A percentile compares a stretch with the other conserved stretches of the same genome.
phyloP scores from a whole-genome alignment of 148 eudicot genomes.

The Rhododendron ferrugineum region DNA sequence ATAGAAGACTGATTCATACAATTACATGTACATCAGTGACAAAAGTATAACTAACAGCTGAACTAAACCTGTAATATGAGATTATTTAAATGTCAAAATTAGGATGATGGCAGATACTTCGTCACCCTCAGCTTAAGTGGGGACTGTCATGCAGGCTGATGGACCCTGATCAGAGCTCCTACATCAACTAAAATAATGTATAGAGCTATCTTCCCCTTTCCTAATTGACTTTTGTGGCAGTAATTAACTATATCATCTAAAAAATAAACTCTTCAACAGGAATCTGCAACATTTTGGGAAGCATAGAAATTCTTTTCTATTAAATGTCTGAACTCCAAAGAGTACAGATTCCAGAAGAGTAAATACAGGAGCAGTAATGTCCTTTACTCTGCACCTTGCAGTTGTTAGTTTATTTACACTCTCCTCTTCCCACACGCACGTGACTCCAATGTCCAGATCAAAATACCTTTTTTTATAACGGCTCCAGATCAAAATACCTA shows the following conservation, averaged over 20 bases:
- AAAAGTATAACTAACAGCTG: not conserved
- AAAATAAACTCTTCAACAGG: not conserved
- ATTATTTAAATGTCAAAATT: not conserved
- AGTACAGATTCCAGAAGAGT: not conserved
- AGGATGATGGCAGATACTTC: not conserved
- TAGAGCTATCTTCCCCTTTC: not conserved
- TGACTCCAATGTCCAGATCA: not conserved
- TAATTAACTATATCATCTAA: not conserved
- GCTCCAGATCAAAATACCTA: not conserved
- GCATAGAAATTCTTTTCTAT: not conserved
- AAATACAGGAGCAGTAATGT: not conserved
- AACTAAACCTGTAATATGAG: not conserved
- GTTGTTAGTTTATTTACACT: not conserved
- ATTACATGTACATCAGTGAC: not conserved
- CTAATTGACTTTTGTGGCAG: not conserved
- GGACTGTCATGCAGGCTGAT: not conserved
- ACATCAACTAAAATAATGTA: not conserved
- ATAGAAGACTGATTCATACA: not conserved
- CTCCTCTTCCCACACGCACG: not conserved
- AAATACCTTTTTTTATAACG: not conserved
- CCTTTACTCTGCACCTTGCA: not conserved
- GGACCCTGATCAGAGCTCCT: slow-evolving; percentile 2
- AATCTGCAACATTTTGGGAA: not conserved
- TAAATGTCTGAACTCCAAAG: not conserved
- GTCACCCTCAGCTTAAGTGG: not conserved